A percentile compares a stretch with the other conserved stretches of the same genome.
Evolutionary conservation across 2,329 filamentous ascomycete species (phyloP).

Genomic region (Exophiala phaeomuriformis): DNA sequence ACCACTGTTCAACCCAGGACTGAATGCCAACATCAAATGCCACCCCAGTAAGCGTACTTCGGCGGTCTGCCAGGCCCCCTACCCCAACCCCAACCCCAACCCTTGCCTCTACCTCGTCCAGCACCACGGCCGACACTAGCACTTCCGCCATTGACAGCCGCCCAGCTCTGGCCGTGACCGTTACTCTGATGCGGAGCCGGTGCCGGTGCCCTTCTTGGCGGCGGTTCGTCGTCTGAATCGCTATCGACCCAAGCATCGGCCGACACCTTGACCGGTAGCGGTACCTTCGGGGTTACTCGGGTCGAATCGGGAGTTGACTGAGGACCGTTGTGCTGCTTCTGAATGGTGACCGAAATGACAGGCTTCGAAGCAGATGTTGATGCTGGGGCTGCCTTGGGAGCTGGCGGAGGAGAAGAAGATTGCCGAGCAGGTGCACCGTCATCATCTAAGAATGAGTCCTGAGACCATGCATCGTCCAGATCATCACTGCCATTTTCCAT

Average conservation of each 20-base stretch:
- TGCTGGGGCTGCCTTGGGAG: not conserved
- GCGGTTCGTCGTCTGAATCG: slow-evolving; percentile 16
- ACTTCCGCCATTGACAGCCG: slow-evolving; percentile 7
- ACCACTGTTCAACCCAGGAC: not conserved
- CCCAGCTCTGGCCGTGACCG: not conserved
- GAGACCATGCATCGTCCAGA: slow-evolving; percentile 22
- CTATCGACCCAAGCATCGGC: slow-evolving; percentile 23
- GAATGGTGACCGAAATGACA: not conserved
- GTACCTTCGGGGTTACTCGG: not conserved
- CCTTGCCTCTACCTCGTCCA: not conserved
- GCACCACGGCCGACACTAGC: not conserved
- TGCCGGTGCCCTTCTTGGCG: not conserved
- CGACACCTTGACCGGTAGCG: slow-evolving; percentile 13
- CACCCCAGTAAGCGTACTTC: not conserved
- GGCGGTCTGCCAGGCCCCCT: slow-evolving; percentile 14
- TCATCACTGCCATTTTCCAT: slow-evolving; percentile 27
- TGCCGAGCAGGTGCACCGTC: no score
- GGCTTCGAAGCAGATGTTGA: not conserved
- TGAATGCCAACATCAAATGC: not conserved
- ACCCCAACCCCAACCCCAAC: no score
- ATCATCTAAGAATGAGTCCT: slow-evolving; percentile 13
- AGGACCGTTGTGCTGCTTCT: not conserved
- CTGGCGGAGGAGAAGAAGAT: not conserved
- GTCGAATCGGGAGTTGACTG: not conserved
- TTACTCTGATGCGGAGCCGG: no score